Evolutionary conservation across 345 rosid genomes (phyloP).

Genomic region (Eucalyptus caleyi): DNA sequence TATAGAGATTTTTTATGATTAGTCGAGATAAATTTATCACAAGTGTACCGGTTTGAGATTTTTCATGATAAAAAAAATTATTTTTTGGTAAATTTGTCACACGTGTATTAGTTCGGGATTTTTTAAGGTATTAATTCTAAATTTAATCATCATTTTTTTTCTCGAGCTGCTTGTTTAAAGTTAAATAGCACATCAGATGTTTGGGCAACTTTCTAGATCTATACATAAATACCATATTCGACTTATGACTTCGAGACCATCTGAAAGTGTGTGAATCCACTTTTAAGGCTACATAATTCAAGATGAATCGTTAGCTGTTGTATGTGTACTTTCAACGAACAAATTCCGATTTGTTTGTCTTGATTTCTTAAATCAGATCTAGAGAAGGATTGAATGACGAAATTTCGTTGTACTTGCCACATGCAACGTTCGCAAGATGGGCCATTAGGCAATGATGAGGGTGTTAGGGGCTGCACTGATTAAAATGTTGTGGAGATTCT

Average conservation of each 20-base stretch:
- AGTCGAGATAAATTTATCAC: too few species aligned
- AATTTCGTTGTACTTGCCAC: neutral
- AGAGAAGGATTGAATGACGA: neutral
- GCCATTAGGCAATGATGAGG: neutral
- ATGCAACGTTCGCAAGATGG: neutral
- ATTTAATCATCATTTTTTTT: neutral
- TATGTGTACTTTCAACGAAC: neutral
- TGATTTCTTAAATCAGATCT: neutral
- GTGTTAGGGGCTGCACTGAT: neutral
- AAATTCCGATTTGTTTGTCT: neutral
- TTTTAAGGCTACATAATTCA: neutral
- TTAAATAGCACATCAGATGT: neutral
- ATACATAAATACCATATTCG: too few species aligned
- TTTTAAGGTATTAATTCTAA: fast-evolving
- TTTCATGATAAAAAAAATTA: too few species aligned
- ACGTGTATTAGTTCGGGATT: fast-evolving
- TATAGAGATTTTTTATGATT: too few species aligned
- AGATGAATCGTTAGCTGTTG: neutral
- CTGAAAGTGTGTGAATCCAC: neutral
- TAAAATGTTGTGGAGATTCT: neutral
- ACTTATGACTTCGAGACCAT: neutral
- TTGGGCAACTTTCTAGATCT: neutral
- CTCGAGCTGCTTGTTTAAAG: fast-evolving
- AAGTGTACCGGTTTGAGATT: fast-evolving
- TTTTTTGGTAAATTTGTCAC: fast-evolving